Conservation (phyloP, 176 grass and related monocot genomes). For the Lolium perenne region DNA sequence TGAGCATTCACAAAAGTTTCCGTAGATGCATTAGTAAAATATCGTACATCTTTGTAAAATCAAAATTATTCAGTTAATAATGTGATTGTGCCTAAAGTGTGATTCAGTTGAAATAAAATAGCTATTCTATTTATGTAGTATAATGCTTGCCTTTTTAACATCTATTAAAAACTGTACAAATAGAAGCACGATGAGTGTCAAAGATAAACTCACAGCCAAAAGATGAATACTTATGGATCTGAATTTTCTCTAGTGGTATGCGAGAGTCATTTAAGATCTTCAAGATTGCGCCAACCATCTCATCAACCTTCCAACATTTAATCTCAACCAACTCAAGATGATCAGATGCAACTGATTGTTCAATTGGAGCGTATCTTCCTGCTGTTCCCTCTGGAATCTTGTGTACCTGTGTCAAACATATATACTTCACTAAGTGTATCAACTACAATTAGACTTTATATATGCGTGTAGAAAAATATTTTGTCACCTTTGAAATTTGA, state of each 20-base stretch:
- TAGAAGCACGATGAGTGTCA: background rate
- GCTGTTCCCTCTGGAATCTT: background rate
- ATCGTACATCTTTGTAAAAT: background rate
- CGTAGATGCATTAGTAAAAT: background rate
- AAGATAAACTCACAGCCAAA: constrained; percentile 19
- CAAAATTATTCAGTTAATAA: background rate
- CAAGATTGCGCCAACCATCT: constrained; percentile 1
- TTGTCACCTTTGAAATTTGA: background rate
- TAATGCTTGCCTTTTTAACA: background rate
- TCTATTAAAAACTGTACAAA: background rate
- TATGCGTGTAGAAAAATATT: background rate
- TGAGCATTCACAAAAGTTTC: background rate
- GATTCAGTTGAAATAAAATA: background rate
- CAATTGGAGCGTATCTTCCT: background rate
- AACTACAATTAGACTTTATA: background rate
- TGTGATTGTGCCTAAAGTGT: background rate
- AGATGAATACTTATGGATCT: background rate
- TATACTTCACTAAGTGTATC: background rate
- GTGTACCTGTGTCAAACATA: background rate
- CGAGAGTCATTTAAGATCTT: background rate
- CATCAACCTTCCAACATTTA: constrained; percentile 6
- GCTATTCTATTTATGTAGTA: background rate
- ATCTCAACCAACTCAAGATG: constrained; percentile 26
- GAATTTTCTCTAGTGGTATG: constrained; percentile 25
- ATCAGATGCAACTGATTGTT: background rate